Evolutionary conservation across 805 yeast species (phyloP).

Genomic region (Teunomyces funiuensis): DNA sequence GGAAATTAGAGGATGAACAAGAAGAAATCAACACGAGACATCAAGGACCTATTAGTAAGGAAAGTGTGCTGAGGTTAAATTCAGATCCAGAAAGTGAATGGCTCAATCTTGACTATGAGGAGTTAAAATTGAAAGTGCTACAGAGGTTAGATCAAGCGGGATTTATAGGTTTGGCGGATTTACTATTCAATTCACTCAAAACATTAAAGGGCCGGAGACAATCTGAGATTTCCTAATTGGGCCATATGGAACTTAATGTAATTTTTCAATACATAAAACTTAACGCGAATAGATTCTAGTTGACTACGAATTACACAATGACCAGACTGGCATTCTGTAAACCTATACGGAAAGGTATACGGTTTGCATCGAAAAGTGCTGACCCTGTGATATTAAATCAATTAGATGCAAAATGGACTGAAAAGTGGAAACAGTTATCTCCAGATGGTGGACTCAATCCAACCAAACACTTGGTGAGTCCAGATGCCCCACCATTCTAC

Average conservation of each 20-base stretch:
- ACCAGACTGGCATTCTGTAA: not conserved
- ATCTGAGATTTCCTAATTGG: not conserved
- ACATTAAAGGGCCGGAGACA: constrained; percentile 37
- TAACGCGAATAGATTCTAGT: not conserved
- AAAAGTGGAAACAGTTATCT: constrained; percentile 43
- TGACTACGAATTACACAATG: not conserved
- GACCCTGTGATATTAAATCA: constrained; percentile 13
- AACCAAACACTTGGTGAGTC: constrained; percentile 16
- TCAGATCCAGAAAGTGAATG: constrained; percentile 31
- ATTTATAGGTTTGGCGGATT: constrained; percentile 47
- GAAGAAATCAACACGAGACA: constrained; percentile 36
- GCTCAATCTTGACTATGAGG: constrained; percentile 44
- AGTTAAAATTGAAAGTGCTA: constrained; percentile 45
- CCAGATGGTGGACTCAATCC: constrained; percentile 40
- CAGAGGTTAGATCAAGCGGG: constrained; percentile 43
- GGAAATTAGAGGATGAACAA: constrained; percentile 46
- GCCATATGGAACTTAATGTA: not conserved
- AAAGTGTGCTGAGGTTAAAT: constrained; percentile 34
- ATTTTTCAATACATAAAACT: not conserved
- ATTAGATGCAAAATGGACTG: constrained; percentile 55
- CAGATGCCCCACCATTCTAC: constrained; percentile 45
- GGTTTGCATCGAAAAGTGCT: not conserved
- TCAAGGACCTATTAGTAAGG: constrained; percentile 54
- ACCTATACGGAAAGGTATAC: not conserved
- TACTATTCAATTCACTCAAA: constrained; percentile 55